Conservation (phyloP, 1,139 yeast genomes). For the Candida sp. region DNA sequence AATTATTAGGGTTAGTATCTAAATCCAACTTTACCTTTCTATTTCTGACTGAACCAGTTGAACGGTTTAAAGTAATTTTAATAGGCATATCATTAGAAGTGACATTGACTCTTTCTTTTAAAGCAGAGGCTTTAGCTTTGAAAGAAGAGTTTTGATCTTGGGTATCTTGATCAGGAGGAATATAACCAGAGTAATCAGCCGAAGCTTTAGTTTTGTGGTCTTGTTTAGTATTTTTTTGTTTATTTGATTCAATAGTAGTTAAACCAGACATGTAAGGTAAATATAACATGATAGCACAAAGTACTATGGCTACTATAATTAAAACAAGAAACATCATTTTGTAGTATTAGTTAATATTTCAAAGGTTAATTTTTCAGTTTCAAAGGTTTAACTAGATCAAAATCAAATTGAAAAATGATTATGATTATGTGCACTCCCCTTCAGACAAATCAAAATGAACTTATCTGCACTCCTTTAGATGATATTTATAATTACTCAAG, state of each 20-base stretch:
- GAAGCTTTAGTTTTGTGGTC: background rate
- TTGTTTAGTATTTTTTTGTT: constrained; percentile 6
- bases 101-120: constrained; percentile 28
- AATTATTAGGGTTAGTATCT: constrained; percentile 33
- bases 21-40: constrained; percentile 29
- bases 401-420: no score
- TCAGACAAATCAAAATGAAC: no score
- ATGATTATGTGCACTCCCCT: no score
- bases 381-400: no score
- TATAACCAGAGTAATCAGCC: constrained; percentile 20
- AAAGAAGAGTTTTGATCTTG: constrained; percentile 11
- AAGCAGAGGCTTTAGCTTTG: constrained; percentile 22
- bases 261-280: constrained; percentile 41
- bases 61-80: constrained; percentile 21
- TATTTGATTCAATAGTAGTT: constrained; percentile 24
- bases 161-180: constrained; percentile 34
- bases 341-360: no score
- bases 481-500: no score
- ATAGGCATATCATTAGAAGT: constrained; percentile 40
- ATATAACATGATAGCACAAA: constrained; percentile 27
- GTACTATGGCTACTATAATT: constrained; percentile 19
- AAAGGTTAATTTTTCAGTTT: no score
- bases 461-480: no score
- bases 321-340: constrained; percentile 27
- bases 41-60: constrained; percentile 11